phyloP scores from a whole-genome alignment of 179 eudicot genomes.

The Nepenthes alata region DNA sequence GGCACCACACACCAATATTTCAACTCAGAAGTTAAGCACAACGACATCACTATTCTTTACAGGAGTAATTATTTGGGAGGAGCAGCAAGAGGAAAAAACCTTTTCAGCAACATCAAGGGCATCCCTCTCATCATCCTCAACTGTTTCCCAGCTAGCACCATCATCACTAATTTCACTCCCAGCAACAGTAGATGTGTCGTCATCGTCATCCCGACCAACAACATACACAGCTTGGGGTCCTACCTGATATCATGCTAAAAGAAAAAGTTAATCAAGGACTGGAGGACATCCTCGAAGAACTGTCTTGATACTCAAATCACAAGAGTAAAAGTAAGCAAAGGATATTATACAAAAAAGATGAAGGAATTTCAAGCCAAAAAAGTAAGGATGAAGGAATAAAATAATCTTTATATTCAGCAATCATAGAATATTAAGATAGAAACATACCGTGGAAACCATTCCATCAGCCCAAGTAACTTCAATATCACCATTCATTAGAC shows the following conservation, averaged over 20 bases:
- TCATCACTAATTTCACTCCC: conserved; percentile 82
- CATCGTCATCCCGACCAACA: conserved; percentile 94
- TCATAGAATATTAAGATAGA: background rate
- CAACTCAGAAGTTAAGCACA: too few relatives aligned
- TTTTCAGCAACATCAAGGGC: conserved; percentile 30
- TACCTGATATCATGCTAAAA: conserved; percentile 48
- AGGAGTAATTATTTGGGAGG: background rate
- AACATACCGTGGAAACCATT: conserved; percentile 69
- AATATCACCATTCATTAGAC: conserved; percentile 91
- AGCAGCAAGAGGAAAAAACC: conserved; percentile 24
- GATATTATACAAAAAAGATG: background rate
- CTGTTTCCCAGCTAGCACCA: conserved; percentile 98
- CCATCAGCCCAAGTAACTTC: conserved; percentile 99
- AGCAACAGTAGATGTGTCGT: conserved; percentile 55
- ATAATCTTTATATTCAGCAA: background rate
- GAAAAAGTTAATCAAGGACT: conserved; percentile 19
- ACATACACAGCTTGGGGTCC: conserved; percentile 99
- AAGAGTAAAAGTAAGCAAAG: background rate
- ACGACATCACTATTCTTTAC: too few relatives aligned
- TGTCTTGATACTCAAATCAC: background rate
- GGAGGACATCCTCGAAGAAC: background rate
- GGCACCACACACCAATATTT: too few relatives aligned
- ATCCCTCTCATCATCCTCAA: conserved; percentile 73
- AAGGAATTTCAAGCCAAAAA: background rate
- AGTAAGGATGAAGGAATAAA: background rate